These are phyloP conservation scores for Rhodotorula sphaerocarpa DNA, from an alignment of 768 basidiomycete species.

Conservation along the genomic window DNA sequence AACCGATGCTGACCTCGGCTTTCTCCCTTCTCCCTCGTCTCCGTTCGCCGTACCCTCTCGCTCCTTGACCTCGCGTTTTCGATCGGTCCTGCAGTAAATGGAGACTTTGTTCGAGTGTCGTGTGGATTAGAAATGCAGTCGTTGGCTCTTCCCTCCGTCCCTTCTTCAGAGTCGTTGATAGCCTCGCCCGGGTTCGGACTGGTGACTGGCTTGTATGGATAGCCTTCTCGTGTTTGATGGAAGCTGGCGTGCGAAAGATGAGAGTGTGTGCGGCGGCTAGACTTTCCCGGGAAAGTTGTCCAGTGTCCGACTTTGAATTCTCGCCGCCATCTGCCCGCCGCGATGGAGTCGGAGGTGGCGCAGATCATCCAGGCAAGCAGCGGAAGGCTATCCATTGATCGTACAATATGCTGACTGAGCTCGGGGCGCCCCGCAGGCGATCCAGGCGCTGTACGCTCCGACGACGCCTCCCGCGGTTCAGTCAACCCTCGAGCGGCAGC, in stretches of 20 bases:
- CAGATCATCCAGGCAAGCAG: conserved; percentile 18
- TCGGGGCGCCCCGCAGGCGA: neutral
- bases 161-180: too few species aligned
- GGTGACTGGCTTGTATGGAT: too few species aligned
- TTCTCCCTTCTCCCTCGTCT: neutral
- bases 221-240: too few species aligned
- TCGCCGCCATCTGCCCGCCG: too few species aligned
- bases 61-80: too few species aligned
- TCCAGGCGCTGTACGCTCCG: conserved; percentile 23
- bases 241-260: too few species aligned
- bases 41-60: neutral
- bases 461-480: conserved; percentile 10
- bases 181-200: too few species aligned
- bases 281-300: too few species aligned
- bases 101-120: neutral
- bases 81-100: conserved; percentile 4
- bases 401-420: neutral
- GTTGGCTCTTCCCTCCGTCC: too few species aligned
- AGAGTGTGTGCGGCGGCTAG: too few species aligned
- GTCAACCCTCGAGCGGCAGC: conserved; percentile 3
- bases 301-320: too few species aligned
- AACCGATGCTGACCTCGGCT: neutral
- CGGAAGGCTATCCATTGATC: accelerated
- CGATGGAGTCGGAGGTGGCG: conserved; percentile 17
- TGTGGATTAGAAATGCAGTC: too few species aligned